These are phyloP conservation scores for Aureobasidium lini DNA, from an alignment of 2,329 filamentous ascomycete species.

Conservation along the genomic window DNA sequence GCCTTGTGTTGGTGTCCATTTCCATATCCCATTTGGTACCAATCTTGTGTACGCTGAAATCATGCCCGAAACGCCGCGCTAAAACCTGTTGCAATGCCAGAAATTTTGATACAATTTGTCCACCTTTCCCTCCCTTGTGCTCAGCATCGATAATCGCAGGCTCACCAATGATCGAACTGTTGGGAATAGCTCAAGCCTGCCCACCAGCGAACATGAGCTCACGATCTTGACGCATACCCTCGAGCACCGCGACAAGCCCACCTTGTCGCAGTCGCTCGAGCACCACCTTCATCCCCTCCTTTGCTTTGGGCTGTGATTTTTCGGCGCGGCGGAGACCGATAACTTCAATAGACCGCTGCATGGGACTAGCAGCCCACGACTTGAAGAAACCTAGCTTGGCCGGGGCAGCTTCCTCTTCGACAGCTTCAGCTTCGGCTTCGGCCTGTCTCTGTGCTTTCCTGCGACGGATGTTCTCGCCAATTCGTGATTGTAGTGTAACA, in stretches of 20 bases:
- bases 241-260: slow-evolving; percentile 61
- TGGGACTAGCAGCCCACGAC: slow-evolving; percentile 60
- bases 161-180: background rate
- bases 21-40: background rate
- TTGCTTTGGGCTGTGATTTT: slow-evolving; percentile 70
- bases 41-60: background rate
- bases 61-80: background rate
- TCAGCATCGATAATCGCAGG: background rate
- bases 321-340: slow-evolving; percentile 71
- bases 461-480: slow-evolving; percentile 61
- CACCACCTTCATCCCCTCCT: slow-evolving; percentile 76
- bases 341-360: slow-evolving; percentile 72
- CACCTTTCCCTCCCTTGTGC: background rate
- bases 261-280: slow-evolving; percentile 62
- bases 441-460: slow-evolving; percentile 38
- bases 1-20: background rate
- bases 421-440: slow-evolving; percentile 31
- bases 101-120: slow-evolving; percentile 6
- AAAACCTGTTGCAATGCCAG: slow-evolving; percentile 4
- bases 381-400: slow-evolving; percentile 50
- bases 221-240: slow-evolving; percentile 59
- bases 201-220: slow-evolving; percentile 20
- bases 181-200: background rate
- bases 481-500: slow-evolving; percentile 63
- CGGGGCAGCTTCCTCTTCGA: slow-evolving; percentile 38